These are phyloP conservation scores for Bruguiera gymnorhiza DNA, from an alignment of 345 rosid genomes.

Conservation along the genomic window DNA sequence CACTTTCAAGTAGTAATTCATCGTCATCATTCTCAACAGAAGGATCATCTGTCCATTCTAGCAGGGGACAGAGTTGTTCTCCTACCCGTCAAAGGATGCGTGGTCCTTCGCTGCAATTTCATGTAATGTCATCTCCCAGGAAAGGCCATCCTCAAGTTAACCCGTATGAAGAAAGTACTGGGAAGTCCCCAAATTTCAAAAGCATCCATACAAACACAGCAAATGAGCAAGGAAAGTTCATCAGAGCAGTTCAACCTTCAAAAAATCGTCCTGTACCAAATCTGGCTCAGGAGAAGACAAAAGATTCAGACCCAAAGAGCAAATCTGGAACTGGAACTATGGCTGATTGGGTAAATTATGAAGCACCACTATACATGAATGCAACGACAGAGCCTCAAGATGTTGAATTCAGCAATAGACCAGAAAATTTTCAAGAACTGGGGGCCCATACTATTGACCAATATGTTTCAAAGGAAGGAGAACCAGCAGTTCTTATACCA, in stretches of 20 bases:
- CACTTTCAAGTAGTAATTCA: slow-evolving; percentile 42
- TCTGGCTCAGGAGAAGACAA: slow-evolving; percentile 27
- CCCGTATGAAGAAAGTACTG: slow-evolving; percentile 25
- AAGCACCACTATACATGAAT: slow-evolving; percentile 25
- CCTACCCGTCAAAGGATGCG: slow-evolving; percentile 32
- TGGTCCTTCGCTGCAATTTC: slow-evolving; percentile 42
- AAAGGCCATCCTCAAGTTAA: slow-evolving; percentile 26
- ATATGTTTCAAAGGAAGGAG: slow-evolving; percentile 24
- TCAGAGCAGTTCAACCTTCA: slow-evolving; percentile 25
- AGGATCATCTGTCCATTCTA: slow-evolving; percentile 50
- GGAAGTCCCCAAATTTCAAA: slow-evolving; percentile 31
- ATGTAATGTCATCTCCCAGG: slow-evolving; percentile 42
- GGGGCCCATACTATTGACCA: slow-evolving; percentile 23
- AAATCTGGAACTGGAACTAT: slow-evolving; percentile 24
- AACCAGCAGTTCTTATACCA: slow-evolving; percentile 47
- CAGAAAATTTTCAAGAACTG: slow-evolving; percentile 28
- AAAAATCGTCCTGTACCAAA: slow-evolving; percentile 22
- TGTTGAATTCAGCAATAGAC: slow-evolving; percentile 28
- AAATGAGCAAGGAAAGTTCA: slow-evolving; percentile 20
- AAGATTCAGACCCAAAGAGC: slow-evolving; percentile 27
- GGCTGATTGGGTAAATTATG: slow-evolving; percentile 26
- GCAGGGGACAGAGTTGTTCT: slow-evolving; percentile 42
- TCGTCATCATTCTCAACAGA: slow-evolving; percentile 41
- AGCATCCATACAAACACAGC: slow-evolving; percentile 1
- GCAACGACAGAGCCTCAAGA: slow-evolving; percentile 29